phyloP scores from a whole-genome alignment of 169 alveolate genomes.

The Eimeria zaria region DNA sequence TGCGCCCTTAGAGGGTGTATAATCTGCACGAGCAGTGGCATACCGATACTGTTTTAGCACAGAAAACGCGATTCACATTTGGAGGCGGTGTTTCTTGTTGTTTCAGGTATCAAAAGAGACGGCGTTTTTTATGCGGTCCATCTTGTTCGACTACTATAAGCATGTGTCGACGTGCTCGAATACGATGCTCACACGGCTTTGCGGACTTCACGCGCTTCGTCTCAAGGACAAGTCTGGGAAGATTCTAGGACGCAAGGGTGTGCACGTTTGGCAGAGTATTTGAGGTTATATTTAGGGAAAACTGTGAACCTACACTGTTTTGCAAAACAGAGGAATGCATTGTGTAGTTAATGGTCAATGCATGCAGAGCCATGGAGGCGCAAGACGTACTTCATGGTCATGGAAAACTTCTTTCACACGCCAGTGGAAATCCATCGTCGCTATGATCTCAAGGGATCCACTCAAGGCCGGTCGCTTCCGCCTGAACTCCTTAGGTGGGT shows the following conservation, averaged over 20 bases:
- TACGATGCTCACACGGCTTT: constrained; percentile 90
- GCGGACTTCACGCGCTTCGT: constrained; percentile 96
- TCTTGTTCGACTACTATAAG: constrained; percentile 85
- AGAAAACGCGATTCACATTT: not conserved
- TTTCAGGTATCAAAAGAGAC: constrained; percentile 85
- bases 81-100: not conserved
- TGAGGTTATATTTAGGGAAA: not conserved
- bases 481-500: constrained; percentile 81
- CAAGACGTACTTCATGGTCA: constrained; percentile 97
- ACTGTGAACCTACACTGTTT: not conserved
- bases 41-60: not conserved
- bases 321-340: not conserved
- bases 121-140: constrained; percentile 87
- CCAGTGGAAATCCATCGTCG: constrained; percentile 91
- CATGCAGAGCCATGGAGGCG: constrained; percentile 77
- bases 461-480: constrained; percentile 82
- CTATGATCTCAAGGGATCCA: constrained; percentile 86
- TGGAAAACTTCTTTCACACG: constrained; percentile 98
- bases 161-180: constrained; percentile 90
- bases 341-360: not conserved
- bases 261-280: not conserved
- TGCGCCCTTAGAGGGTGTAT: not conserved
- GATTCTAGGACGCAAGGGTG: constrained; percentile 29
- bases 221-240: constrained; percentile 87
- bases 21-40: not conserved